phyloP scores from a whole-genome alignment of 192 early-diverging fungal genomes.

The Gamsiella multidivaricata region DNA sequence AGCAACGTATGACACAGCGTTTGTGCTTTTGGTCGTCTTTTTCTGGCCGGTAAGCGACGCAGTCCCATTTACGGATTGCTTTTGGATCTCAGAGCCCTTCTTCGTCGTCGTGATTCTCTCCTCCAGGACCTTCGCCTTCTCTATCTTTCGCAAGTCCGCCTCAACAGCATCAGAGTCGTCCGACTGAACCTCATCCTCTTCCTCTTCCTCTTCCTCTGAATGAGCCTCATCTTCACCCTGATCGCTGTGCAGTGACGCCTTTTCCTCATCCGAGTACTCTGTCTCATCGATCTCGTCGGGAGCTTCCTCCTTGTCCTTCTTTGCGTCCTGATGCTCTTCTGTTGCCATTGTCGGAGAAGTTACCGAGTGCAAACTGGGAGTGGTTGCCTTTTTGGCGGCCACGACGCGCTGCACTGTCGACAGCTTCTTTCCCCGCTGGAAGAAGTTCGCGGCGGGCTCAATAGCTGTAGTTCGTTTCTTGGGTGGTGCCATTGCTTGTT shows the following conservation, averaged over 20 bases:
- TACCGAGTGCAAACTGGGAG: not conserved
- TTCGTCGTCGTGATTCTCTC: not conserved
- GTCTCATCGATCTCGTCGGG: conserved; percentile 25
- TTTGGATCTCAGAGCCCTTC: not conserved
- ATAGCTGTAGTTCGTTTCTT: conserved; percentile 11
- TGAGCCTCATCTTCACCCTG: too few relatives aligned
- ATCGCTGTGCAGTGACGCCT: not conserved
- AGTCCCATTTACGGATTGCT: not conserved
- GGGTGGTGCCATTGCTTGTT: conserved; percentile 16
- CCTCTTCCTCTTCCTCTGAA: conserved; percentile 4
- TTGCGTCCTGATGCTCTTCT: not conserved
- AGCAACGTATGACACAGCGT: conserved; percentile 14
- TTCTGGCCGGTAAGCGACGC: not conserved
- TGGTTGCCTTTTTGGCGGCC: conserved; percentile 16
- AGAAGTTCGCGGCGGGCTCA: conserved; percentile 12
- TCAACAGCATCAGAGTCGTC: conserved; percentile 10
- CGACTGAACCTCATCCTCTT: conserved; percentile 27
- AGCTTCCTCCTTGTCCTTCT: conserved; percentile 7
- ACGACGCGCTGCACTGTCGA: conserved; percentile 17
- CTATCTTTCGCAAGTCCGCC: not conserved
- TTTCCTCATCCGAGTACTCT: conserved; percentile 20
- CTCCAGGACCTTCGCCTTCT: not conserved
- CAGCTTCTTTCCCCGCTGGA: conserved; percentile 41
- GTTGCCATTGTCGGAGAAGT: not conserved
- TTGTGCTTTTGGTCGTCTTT: not conserved